Evolutionary conservation across 345 rosid genomes (phyloP), one percentile per base, ranked within the genome.

Genomic region (Camelina neglecta): DNA sequence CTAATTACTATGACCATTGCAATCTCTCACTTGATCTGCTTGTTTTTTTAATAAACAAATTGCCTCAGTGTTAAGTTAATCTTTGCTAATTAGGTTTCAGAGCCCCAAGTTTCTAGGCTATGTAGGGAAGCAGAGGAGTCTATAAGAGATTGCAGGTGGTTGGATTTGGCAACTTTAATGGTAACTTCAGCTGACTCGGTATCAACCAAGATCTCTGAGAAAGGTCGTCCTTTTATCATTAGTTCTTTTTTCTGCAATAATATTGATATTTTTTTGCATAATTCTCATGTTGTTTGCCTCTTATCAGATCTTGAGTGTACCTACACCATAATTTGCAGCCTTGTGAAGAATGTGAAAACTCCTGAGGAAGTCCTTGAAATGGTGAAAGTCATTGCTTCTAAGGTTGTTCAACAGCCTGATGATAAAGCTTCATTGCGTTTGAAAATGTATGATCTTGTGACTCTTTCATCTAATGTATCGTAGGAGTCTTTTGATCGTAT

Each of bases 301-400:
- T 45, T 15, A 67, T 69, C 86, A 93, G 99, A 96, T 86, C 86
- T 93, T 44, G 98, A 96, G 81, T 96, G 99, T 59, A 82, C 88
- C 80, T 96, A 91, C 89, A 91, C 94, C 56, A 90, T 96, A 60
- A 90, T 96, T 76, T 96, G 98, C 86, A 88, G 88, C 82, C 86
- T 93, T 65, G 98, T 87, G 42, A 80, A 91, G 23, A 88, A 85
- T 79, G 79, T 84, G 15, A 86, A 76, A 53, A 86, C 62, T 69
- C 85, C 82, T 0, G 90, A 85, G 59, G 93, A 96, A 77, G 84
- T 79, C 10, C 90, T 83, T 69, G 96, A 89, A 84, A 86, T 91
- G 88, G 87, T 89, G 47, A 84, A 89, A 65, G 88, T 86, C 41
- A 82, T 96, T 16, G 84, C 92, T 24, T 75, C 88, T 4, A 96